Evolutionary conservation across 176 grass and related monocot species (phyloP), one percentile per base, ranked within the genome.

Genomic region (Leersia perrieri): DNA sequence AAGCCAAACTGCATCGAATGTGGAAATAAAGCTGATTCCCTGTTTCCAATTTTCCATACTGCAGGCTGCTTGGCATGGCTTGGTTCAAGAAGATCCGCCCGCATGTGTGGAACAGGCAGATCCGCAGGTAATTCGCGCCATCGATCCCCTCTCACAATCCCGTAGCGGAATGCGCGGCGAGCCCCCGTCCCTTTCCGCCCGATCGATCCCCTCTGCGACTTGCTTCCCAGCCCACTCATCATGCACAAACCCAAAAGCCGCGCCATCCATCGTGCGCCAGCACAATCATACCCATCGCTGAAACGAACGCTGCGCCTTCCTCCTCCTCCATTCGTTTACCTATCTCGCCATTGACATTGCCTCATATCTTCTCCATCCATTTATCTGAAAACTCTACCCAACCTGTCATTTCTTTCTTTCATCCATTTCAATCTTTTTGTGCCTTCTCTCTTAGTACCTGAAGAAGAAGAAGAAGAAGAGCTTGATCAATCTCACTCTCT

Each of bases 271-370:
- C 60, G 60, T 86, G 68, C 60, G 53, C 60, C 60, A 16, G 69
- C 57, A 68, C 58, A 77, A 89, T 85, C 72, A 89, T 89, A 36
- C 11, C 77, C 66, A 33, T 70, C 42, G 42, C 5, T 1, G 64
- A 76, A 81, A 75, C 51, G 3, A n/a, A n/a, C n/a, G 41, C 11
- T 33, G 7, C 44, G 11, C 41, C 60, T 25, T 34, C 60, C 32
- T 34, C 60, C n/a, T 42, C 44, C 64, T 25, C 23, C 78, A 53
- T 53, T 38, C 41, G 25, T 33, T 80, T n/a, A 6, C 11, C 49
- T n/a, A 6, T 5, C 49, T 53, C n/a, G 12, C 68, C 26, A 13
- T 75, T 57, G 66, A 51, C 79, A 11, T 81, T 67, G 60, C 79
- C 53, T 44, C 66, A 80, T 0, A 1, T 25, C 53, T 72, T 49